Conservation (phyloP, 2,329 filamentous ascomycete species). For the Curvularia lunata region DNA sequence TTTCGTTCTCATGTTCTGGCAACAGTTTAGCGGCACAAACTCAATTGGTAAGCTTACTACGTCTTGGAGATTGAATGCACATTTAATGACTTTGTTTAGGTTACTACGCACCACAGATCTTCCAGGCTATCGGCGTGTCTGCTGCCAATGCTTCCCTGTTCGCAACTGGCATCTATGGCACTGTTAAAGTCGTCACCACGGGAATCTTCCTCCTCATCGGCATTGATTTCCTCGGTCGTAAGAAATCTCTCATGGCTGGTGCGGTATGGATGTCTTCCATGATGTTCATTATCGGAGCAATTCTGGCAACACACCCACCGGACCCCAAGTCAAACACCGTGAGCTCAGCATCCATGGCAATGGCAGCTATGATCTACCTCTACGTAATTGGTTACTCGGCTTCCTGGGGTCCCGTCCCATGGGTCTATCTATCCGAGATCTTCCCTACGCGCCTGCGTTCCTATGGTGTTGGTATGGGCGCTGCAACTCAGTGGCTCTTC, state of each 20-base stretch:
- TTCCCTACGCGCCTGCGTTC: conserved; percentile 71
- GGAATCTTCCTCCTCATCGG: conserved; percentile 72
- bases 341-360: conserved; percentile 61
- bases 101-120: conserved; percentile 77
- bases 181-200: conserved; percentile 74
- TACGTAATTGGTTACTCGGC: conserved; percentile 76
- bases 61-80: not conserved
- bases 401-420: conserved; percentile 74
- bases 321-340: conserved; percentile 36
- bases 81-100: conserved; percentile 38
- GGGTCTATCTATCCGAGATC: conserved; percentile 77
- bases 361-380: conserved; percentile 75
- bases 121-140: conserved; percentile 68
- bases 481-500: conserved; percentile 74
- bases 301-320: conserved; percentile 57
- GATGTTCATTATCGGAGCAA: conserved; percentile 69
- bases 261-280: conserved; percentile 66
- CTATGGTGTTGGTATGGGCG: conserved; percentile 73
- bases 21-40: conserved; percentile 79
- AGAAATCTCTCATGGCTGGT: conserved; percentile 70
- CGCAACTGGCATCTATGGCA: conserved; percentile 65
- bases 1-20: conserved; percentile 76
- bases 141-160: conserved; percentile 41
- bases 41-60: conserved; percentile 55
- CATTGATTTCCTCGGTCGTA: conserved; percentile 68